A percentile compares a stretch with the other conserved stretches of the same genome.
phyloP scores from a whole-genome alignment of 495 filamentous ascomycete species.

The Aspergillus biplanus region DNA sequence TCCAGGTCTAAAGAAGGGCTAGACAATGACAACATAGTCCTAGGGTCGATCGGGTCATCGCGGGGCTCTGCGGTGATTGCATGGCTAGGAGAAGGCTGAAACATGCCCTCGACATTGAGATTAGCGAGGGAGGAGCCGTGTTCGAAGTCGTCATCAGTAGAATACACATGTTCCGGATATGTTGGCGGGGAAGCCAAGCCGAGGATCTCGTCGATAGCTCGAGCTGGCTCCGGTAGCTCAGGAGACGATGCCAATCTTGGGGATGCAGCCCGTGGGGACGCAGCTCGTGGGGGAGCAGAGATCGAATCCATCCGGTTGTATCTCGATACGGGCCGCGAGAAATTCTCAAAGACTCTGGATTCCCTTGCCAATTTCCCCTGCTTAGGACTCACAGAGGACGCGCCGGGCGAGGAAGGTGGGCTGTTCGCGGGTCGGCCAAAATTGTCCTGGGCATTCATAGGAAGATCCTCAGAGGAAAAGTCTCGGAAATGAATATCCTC shows the following conservation, averaged over 20 bases:
- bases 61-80: constrained; percentile 50
- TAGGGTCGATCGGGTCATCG: constrained; percentile 47
- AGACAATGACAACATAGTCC: constrained; percentile 43
- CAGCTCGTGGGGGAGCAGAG: constrained; percentile 34
- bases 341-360: constrained; percentile 51
- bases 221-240: constrained; percentile 43
- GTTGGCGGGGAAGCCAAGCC: constrained; percentile 35
- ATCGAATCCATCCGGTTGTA: constrained; percentile 34
- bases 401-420: constrained; percentile 24
- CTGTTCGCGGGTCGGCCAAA: constrained; percentile 20
- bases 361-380: constrained; percentile 26
- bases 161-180: constrained; percentile 41
- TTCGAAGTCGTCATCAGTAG: constrained; percentile 29
- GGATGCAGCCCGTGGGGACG: constrained; percentile 33
- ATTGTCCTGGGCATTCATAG: constrained; percentile 30
- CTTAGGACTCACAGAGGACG: constrained; percentile 26
- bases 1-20: constrained; percentile 54
- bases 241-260: constrained; percentile 37
- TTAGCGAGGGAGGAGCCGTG: constrained; percentile 20
- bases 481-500: constrained; percentile 67
- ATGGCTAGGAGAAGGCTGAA: constrained; percentile 29
- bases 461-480: constrained; percentile 59
- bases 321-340: constrained; percentile 52
- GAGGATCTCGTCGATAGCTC: constrained; percentile 50
- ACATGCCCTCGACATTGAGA: constrained; percentile 29